Percentiles rank a stretch among this genome's conserved stretches.
These are phyloP conservation scores for Jaapia argillacea DNA, from an alignment of 768 basidiomycete genomes.

Conservation along the genomic window DNA sequence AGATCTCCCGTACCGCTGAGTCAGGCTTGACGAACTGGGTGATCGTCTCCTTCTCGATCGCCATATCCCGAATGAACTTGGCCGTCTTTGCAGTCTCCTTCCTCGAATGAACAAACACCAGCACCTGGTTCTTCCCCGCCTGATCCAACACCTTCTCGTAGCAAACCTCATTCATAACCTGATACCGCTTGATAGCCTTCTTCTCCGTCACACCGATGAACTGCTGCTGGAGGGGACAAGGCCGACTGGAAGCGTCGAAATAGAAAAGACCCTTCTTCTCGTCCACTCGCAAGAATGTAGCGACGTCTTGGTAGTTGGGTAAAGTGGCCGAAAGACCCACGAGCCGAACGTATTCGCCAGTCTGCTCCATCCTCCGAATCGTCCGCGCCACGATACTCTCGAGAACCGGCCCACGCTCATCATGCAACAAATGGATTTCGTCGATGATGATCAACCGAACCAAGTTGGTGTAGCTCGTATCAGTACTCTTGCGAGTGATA, in stretches of 20 bases:
- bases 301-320: conserved; percentile 98
- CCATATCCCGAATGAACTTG: conserved; percentile 87
- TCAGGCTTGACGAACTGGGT: conserved; percentile 94
- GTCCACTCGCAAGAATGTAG: conserved; percentile 93
- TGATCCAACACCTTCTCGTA: conserved; percentile 98
- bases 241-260: conserved; percentile 91
- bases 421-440: conserved; percentile 95
- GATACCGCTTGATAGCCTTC: conserved; percentile 97
- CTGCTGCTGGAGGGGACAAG: conserved; percentile 92
- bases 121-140: conserved; percentile 78
- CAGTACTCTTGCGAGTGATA: conserved; percentile 95
- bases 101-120: conserved; percentile 96
- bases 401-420: conserved; percentile 94
- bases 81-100: conserved; percentile 99
- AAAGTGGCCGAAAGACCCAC: conserved; percentile 94
- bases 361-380: conserved; percentile 91
- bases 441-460: conserved; percentile 96
- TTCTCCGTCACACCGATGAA: conserved; percentile 98
- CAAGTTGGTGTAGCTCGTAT: conserved; percentile 93
- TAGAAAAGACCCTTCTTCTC: conserved; percentile 89
- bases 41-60: conserved; percentile 94
- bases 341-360: conserved; percentile 83
- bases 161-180: conserved; percentile 97
- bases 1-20: conserved; percentile 82
- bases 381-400: conserved; percentile 88